Base-by-base conservation (phyloP, 2,329 filamentous ascomycete genomes). In the Fusarium graminum region DNA sequence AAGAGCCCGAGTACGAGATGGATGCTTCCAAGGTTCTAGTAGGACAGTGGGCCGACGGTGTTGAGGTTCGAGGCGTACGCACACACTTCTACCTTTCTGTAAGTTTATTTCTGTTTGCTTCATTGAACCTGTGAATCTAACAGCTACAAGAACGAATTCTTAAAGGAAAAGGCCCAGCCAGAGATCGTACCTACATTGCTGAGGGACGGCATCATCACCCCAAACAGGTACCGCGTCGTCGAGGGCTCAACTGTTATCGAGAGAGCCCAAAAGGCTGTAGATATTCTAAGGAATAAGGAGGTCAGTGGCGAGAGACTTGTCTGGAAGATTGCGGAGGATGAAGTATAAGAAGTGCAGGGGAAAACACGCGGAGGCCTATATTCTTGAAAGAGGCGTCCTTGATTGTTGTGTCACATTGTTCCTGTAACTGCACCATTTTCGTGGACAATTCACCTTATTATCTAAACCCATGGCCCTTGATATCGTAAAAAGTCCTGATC, bases 1-100 rank as follows among this genome's bases (percentile, higher is more conserved):
- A 80, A 17, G 77, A 74, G 58, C 86, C 87, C 0, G 78, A 82
- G 62, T 89, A 87, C 54, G 79, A 79, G 34, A 85, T 87, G 83
- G 83, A 87, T 47, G 81, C 81, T 1, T 43, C 65, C n/a, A 75
- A 75, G 9, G 77, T 74, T 12, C 78, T 80, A 8, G 40, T 59
- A 2, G 78, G 70, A 1, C 67, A 78, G 32, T 89, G 86, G 86
- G 77, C 76, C 5, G 78, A 84, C 4, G 86, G 84, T 1, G 86
- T 88, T 1, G 73, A 80, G 11, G 75, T 80, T 4, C 77, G 75
- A 19, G 87, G 87, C 6, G 86, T 88, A 9, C 86, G 73, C 11
- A 75, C 73, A 3, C 74, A 75, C 34, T 71, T 71, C 43, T 76
- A 76, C 45, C 65, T 75, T 14, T 52, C 63, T 13, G 74, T 72